Base-by-base conservation (phyloP, 305 asterid species). In the Fraxinus nigra region DNA sequence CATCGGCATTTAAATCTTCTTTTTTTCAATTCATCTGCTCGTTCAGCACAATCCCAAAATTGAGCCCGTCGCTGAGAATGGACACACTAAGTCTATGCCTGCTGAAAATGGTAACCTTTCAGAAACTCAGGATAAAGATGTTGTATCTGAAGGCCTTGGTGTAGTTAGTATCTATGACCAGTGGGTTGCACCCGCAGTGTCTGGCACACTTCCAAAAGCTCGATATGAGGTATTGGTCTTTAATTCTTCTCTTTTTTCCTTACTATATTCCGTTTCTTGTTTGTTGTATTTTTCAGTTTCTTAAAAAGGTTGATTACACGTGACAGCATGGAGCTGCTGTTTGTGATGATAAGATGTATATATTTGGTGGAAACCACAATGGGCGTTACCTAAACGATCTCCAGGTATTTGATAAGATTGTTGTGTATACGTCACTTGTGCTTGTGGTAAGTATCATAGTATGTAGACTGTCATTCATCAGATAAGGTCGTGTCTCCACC, bases 351-450 rank as follows among this genome's bases (percentile, higher is more conserved):
- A 94, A 93, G 86, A 95, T 95, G 98, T 95, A 95, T 87, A 80
- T 92, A 85, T 95, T 92, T 88, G 99, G 99, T 59, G 99, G 98
- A 85, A 96, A 94, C 88, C 92, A 94, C 92, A 96, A 94, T 82
- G 99, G 98, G 67, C 98, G 97, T 75, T 96, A 96, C 87, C 88
- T 96, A 51, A 94, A 90, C 87, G 99, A 95, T 92, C 97, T 94
- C 85, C 99, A 94, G 99, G 99, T 96, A 84, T 88, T 87, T 83
- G 63, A 82, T 86, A 37, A 75, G 74, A 56, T 70, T 72, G 46
- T 82, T 76, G 75, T 81, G 61, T 73, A 65, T 70, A 59, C 34
- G 76, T 77, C 65, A 35, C 22, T 54, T 75, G 73, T 82, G 46
- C 84, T 79, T n/a, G 51, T 9, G 33, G 63, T 76, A 74, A 59